Percentiles rank a stretch among this genome's conserved stretches.
Evolutionary conservation across 495 filamentous ascomycete genomes (phyloP).

Genomic region (Pyrenopolyporus hunteri): DNA sequence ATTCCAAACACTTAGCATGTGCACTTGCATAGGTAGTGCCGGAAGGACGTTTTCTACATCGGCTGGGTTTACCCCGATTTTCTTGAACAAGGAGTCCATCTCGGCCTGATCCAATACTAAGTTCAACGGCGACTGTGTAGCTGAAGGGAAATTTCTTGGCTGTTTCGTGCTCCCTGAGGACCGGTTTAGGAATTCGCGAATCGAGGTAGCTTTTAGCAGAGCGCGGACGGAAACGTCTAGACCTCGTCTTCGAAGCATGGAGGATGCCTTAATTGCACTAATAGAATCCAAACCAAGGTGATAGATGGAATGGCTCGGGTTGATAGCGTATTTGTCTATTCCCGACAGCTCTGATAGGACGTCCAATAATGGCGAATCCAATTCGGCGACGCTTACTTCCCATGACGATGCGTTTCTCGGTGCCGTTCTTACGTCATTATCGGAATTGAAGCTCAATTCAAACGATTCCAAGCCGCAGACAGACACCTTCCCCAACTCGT

Average conservation of each 20-base stretch:
- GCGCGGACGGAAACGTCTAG: slow-evolving; percentile 67
- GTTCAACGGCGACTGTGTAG: not conserved
- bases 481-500: slow-evolving; percentile 46
- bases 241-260: slow-evolving; percentile 65
- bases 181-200: slow-evolving; percentile 58
- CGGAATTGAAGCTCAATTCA: slow-evolving; percentile 33
- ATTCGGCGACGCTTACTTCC: not conserved
- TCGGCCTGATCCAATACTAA: slow-evolving; percentile 45
- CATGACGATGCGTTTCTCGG: not conserved
- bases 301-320: slow-evolving; percentile 72
- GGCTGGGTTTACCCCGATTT: slow-evolving; percentile 41
- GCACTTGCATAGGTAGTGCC: slow-evolving; percentile 72
- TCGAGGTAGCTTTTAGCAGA: slow-evolving; percentile 67
- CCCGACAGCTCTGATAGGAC: slow-evolving; percentile 69
- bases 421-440: not conserved
- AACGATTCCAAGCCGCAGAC: slow-evolving; percentile 59
- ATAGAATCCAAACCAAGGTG: slow-evolving; percentile 91
- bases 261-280: slow-evolving; percentile 76
- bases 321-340: slow-evolving; percentile 64
- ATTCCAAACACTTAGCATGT: slow-evolving; percentile 72
- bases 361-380: slow-evolving; percentile 60
- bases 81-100: slow-evolving; percentile 36
- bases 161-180: slow-evolving; percentile 13
- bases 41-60: slow-evolving; percentile 63
- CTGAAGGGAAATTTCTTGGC: not conserved